Evolutionary conservation across 257 asterid genomes (phyloP), one percentile per base, ranked within the genome.

Genomic region (Echium plantagineum): DNA sequence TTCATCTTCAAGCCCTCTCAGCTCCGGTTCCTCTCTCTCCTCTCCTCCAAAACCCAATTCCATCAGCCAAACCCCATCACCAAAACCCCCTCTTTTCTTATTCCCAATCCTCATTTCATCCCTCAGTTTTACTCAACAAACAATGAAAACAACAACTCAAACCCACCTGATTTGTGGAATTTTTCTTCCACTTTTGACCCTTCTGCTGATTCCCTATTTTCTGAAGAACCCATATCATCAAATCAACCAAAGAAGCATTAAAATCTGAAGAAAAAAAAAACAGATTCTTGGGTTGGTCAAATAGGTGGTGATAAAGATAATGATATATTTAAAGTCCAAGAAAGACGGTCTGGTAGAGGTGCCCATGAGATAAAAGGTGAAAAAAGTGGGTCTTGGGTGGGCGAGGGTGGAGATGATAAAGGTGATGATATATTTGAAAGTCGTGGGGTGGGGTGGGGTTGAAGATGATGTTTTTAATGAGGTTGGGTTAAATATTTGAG

Each of bases 101-200:
- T 28, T 28, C 32, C 32, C 32, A 28, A 28, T 28, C 5, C 32
- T 6, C 32, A 28, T 28, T 28, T 0, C 32, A 3, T 17, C 48
- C 73, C 80, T 30, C 79, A 69, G 57, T 72, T 74, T 75, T 87
- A 77, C 77, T 90, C 97, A 69, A 77, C 94, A 8, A 57, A 66
- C 60, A 53, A 59, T 48, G 65, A 57, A 21, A 69, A 77, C 61
- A 85, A 82, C 1, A 21, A 35, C 38, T 2, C 6, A 5, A 69
- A 66, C 78, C 63, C 87, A 15, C 62, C 81, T 3, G 89, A 81
- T 73, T 66, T 87, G 21, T 90, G 97, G 97, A 81, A 83, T 47
- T 54, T 87, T 35, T 77, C 94, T 17, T 70, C 86, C 0, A 93
- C 78, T 24, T 55, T 55, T 18, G 89, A 86, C 64, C 68, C 79